Percentiles rank a stretch among this genome's conserved stretches.
Evolutionary conservation across 805 yeast species (phyloP).

Genomic region (Zygosaccharomyces gambellarensis): DNA sequence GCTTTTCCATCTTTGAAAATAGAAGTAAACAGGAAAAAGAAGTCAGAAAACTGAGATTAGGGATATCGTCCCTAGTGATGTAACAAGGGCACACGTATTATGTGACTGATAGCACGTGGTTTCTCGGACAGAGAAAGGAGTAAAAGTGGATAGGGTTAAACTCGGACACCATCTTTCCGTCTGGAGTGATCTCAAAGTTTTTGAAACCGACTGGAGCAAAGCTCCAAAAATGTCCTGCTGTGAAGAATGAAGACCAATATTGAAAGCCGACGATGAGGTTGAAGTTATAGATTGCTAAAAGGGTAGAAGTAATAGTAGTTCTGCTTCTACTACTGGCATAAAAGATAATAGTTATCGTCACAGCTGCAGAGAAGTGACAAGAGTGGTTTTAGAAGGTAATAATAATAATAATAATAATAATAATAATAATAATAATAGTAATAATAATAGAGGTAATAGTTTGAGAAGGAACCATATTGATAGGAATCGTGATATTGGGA

Average conservation of each 20-base stretch:
- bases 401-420: background rate
- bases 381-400: background rate
- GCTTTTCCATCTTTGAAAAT: no score
- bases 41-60: no score
- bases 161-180: background rate
- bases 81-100: no score
- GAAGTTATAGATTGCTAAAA: background rate
- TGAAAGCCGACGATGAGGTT: background rate
- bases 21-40: no score
- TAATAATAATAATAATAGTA: background rate
- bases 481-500: background rate
- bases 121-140: no score
- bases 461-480: no score
- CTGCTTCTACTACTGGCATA: background rate
- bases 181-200: background rate
- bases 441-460: no score
- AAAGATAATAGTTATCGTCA: no score
- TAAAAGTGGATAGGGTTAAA: background rate
- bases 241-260: background rate
- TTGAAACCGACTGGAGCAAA: background rate
- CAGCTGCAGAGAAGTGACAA: no score
- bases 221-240: background rate
- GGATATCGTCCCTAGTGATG: no score
- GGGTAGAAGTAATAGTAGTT: background rate
- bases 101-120: no score